Evolutionary conservation across 371 early-diverging fungal genomes (phyloP).

Genomic region (Apophysomyces elegans): DNA sequence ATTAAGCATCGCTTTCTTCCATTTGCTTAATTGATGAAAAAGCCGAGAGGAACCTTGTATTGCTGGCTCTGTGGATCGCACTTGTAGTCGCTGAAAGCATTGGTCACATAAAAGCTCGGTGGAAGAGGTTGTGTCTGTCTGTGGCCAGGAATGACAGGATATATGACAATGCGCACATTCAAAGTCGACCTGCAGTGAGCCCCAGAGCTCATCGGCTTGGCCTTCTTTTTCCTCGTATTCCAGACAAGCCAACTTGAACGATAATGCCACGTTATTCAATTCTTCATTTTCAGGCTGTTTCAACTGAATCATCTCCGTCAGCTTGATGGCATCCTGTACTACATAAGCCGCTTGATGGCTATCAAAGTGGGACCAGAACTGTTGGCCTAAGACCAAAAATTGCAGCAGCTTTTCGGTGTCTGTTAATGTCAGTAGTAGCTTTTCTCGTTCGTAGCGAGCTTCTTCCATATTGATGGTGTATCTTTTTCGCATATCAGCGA

Average conservation of each 20-base stretch:
- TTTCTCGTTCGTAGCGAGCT: background rate
- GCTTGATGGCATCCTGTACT: background rate
- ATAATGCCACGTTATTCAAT: constrained; percentile 20
- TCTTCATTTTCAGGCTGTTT: constrained; percentile 14
- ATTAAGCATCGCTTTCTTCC: background rate
- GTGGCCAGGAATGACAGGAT: constrained; percentile 16
- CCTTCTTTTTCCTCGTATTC: constrained; percentile 29
- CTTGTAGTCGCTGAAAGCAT: background rate
- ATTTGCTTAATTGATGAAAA: background rate
- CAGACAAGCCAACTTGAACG: constrained; percentile 29
- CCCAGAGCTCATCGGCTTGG: constrained; percentile 24
- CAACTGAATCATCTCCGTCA: background rate
- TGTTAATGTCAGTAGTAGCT: background rate
- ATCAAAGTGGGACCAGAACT: constrained; percentile 45
- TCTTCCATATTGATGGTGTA: background rate
- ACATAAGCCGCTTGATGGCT: constrained; percentile 29
- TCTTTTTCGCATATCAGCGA: background rate
- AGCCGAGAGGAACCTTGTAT: background rate
- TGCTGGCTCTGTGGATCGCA: background rate
- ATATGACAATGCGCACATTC: constrained; percentile 26
- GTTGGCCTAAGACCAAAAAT: constrained; percentile 18
- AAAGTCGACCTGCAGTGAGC: constrained; percentile 18
- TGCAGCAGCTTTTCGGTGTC: background rate
- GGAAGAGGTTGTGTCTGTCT: constrained; percentile 3
- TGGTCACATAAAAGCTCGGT: constrained; percentile 3